Evolutionary conservation across 1,284 basidiomycete genomes (phyloP), one percentile per base, ranked within the genome.

Genomic region (Chiua sp.): DNA sequence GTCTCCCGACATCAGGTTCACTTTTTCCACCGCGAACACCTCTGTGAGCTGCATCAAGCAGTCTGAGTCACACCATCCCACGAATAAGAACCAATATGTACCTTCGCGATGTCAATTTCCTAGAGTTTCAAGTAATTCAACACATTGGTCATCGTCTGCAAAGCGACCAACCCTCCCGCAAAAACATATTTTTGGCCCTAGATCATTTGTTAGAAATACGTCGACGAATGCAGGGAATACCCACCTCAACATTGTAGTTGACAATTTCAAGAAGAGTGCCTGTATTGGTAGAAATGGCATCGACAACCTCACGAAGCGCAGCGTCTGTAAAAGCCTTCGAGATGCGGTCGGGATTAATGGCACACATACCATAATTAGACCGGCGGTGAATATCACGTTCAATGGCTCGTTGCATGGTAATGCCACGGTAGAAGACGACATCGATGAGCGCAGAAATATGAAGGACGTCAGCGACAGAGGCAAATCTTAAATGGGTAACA

Each of bases 381-480:
- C 97, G 88, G 73, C 96, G 96, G 60, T 93, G 83, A 4, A 90
- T 82, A 72, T 98, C 97, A 51, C 97, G 93, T 77, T 98, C 93
- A 61, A 98, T 96, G 23, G 96, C 96, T 50, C 96, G 93, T 75
- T 98, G 96, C 97, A 99, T 99, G 53, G 97, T 99, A 72, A 99
- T 97, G 74, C 97, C 97, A 77, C 98, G 94, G 79, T 98, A 98
- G 86, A 99, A 98, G 48, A 99, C 97, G 72, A 99, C 94, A 69
- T 98, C 96, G 68, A 97, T 94, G 54, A 99, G 88, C n/a, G 94
- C 88, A 35, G 96, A 94, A 72, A 98, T 95, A 49, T 94, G 91
- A 50, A 99, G 87, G 51, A 98, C 94, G 75, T 96, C 95, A 49
- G 97, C 97, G 65, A 98, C 96, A 18, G 96, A 96, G 2, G 98